phyloP scores from a whole-genome alignment of 306 rosid genomes.

The Rubus parviflorus region DNA sequence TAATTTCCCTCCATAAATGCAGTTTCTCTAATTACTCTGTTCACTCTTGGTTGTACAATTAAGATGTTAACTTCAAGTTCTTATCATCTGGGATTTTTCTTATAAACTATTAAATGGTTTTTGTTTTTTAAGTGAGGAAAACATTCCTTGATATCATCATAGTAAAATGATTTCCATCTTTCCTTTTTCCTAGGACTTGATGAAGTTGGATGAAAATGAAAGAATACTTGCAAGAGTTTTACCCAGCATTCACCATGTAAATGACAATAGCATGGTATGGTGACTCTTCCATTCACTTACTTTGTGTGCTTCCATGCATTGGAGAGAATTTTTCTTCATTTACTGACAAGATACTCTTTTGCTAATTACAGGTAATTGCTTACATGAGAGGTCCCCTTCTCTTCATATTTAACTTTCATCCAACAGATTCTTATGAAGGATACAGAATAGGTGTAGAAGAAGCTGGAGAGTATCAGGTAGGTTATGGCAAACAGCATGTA shows the following conservation, averaged over 20 bases:
- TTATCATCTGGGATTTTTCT: constrained; percentile 1
- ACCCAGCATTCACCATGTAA: constrained; percentile 74
- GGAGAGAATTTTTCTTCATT: not conserved
- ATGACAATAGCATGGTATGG: constrained; percentile 68
- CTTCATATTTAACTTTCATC: constrained; percentile 87
- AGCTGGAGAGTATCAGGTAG: constrained; percentile 94
- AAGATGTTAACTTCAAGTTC: constrained; percentile 23
- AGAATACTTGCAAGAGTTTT: constrained; percentile 60
- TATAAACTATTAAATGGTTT: not conserved
- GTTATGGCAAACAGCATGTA: constrained; percentile 16
- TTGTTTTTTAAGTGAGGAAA: constrained; percentile 17
- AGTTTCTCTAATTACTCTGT: constrained; percentile 16
- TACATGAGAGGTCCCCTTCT: constrained; percentile 85
- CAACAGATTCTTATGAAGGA: constrained; percentile 64
- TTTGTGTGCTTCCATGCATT: not conserved
- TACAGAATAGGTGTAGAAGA: constrained; percentile 83
- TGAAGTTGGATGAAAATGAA: constrained; percentile 79
- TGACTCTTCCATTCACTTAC: constrained; percentile 10
- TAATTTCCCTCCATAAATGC: constrained; percentile 12
- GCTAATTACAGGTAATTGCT: constrained; percentile 75
- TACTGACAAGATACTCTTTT: constrained; percentile 11
- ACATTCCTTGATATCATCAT: constrained; percentile 13
- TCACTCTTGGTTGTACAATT: constrained; percentile 17
- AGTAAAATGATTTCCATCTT: constrained; percentile 9
- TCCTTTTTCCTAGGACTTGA: constrained; percentile 62